A percentile compares a stretch with the other conserved stretches of the same genome.
These are phyloP conservation scores for Hemileia vastatrix DNA, from an alignment of 1,284 basidiomycete species.

Conservation along the genomic window DNA sequence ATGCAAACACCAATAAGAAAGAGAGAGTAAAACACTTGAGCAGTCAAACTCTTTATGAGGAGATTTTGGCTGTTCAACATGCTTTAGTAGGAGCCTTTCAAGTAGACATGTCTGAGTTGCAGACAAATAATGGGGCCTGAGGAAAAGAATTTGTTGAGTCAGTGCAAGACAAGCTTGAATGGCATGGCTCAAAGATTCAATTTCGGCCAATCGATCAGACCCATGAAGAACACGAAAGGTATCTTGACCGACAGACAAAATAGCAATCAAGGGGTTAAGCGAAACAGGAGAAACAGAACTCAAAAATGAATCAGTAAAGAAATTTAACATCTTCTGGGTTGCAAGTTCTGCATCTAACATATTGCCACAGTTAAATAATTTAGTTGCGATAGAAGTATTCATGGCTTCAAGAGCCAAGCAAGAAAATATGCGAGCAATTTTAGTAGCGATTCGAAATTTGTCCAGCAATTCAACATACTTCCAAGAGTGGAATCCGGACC, in stretches of 20 bases:
- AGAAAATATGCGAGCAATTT: constrained; percentile 12
- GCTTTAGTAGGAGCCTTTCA: constrained; percentile 16
- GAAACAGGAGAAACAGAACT: constrained; percentile 11
- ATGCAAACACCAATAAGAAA: constrained; percentile 20
- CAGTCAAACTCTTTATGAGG: background rate
- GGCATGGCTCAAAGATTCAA: constrained; percentile 9
- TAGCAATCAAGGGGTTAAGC: constrained; percentile 17
- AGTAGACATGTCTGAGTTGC: constrained; percentile 5
- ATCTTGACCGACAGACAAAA: constrained; percentile 8
- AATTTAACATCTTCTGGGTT: background rate
- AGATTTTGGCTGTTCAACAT: background rate
- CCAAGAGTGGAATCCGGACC: constrained; percentile 23
- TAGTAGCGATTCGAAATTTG: constrained; percentile 17
- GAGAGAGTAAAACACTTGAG: constrained; percentile 12
- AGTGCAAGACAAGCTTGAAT: background rate
- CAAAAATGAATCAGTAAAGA: constrained; percentile 12
- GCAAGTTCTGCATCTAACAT: too few species aligned
- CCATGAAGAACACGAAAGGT: constrained; percentile 11
- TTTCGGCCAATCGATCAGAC: constrained; percentile 9
- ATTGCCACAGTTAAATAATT: too few species aligned
- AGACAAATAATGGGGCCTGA: constrained; percentile 9
- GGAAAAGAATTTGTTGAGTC: constrained; percentile 11
- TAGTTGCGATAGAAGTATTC: constrained; percentile 11
- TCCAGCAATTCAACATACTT: constrained; percentile 20
- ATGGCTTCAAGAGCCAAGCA: constrained; percentile 11